These are phyloP conservation scores for Protostelium mycophagum DNA, from an alignment of 78 protist species.

Conservation along the genomic window DNA sequence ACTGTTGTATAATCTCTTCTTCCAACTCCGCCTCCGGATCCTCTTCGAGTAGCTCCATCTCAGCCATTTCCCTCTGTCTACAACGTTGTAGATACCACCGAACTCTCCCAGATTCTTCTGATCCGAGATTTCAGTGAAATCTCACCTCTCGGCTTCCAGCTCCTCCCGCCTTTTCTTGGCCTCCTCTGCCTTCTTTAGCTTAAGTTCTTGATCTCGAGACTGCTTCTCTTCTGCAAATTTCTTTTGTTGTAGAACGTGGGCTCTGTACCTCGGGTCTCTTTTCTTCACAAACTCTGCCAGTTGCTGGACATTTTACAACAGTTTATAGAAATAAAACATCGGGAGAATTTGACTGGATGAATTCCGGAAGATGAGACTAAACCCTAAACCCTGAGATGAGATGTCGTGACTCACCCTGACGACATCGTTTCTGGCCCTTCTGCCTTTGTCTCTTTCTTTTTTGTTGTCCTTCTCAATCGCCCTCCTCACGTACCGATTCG, in stretches of 20 bases:
- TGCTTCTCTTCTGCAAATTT: conserved; percentile 3
- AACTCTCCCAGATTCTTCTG: too few species aligned
- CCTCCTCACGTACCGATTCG: conserved; percentile 56
- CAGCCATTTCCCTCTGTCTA: conserved; percentile 1
- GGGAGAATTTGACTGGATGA: too few species aligned
- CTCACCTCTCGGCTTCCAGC: neutral
- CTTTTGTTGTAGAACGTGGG: conserved; percentile 14
- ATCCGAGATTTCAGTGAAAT: conserved; percentile 12
- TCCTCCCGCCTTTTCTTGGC: neutral
- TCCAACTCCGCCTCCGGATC: conserved; percentile 16
- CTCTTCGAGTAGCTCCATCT: conserved; percentile 9
- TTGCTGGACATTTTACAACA: conserved; percentile 2
- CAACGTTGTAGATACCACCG: conserved; percentile 31
- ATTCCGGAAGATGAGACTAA: too few species aligned
- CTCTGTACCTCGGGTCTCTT: conserved; percentile 48
- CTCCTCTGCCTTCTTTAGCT: conserved; percentile 1
- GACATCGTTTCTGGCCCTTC: conserved; percentile 19
- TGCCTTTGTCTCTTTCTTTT: conserved; percentile 40
- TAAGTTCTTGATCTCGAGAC: neutral
- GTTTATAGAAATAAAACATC: too few species aligned
- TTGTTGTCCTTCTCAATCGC: conserved; percentile 78
- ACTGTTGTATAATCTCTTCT: conserved; percentile 4
- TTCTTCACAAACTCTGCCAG: conserved; percentile 46
- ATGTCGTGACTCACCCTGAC: conserved; percentile 40
- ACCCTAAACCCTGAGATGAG: too few species aligned